Evolutionary conservation across 2,329 filamentous ascomycete species (phyloP), one percentile per base, ranked within the genome.

Genomic region (Calonectria leucothoes): DNA sequence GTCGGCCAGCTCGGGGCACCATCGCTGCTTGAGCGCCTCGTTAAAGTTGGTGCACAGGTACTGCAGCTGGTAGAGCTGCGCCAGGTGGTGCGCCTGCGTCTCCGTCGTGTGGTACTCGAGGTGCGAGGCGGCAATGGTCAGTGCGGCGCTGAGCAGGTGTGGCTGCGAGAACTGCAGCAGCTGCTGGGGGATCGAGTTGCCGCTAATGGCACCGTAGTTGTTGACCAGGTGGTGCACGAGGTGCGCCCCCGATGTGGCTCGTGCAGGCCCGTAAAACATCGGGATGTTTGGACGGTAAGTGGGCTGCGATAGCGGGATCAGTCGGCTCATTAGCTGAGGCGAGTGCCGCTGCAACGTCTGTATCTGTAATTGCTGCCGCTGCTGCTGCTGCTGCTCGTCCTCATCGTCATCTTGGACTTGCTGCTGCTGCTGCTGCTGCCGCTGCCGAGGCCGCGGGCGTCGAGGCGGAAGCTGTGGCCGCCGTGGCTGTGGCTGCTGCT

Each of bases 51-150:
- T 37, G 55, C 55, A 61, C 23, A 35, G 23, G 52, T 31, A 48
- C 51, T 39, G 64, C 45, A 48, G 33, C 64, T 67, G 64, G 69
- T 63, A 65, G 42, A 52, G 55, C 25, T 71, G 52, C 6, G 35
- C 69, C 7, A 71, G 64, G 39, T 67, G 49, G 45, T 63, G 69
- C 35, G 52, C 39, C 20, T 51, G 37, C 25, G 63, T 48, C 15
- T 59, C 49, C 1, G 45, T 29, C 29, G 52, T 17, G 52, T 71
- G 51, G 31, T 66, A 42, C 23, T 65, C 31, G 20, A 66, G 61
- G 35, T 71, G 69, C 52, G 52, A 63, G 5, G 69, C 52, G 20
- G 64, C 64, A 39, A 71, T 61, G 17, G 69, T 48, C 6, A 71
- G 63, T 33, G 33, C 48, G 35, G 45, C 48, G 31, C 49, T 61